Conservation (phyloP, 768 basidiomycete species). For the Amanita fuliginea region DNA sequence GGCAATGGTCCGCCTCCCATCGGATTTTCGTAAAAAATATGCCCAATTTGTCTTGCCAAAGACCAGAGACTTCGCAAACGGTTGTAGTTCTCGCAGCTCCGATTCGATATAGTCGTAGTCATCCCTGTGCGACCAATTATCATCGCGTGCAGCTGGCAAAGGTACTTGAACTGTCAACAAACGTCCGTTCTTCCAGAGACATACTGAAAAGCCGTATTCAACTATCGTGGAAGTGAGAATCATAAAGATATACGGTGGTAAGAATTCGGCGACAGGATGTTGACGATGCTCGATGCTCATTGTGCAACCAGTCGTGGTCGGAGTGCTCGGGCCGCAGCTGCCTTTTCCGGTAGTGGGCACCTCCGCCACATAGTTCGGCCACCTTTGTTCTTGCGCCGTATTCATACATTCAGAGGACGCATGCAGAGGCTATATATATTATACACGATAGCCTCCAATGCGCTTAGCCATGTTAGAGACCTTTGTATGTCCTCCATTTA, state of each 20-base stretch:
- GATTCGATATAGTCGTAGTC: neutral
- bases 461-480: too few relatives aligned
- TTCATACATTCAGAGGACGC: too few relatives aligned
- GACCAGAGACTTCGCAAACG: neutral
- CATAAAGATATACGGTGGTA: neutral
- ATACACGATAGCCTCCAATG: too few relatives aligned
- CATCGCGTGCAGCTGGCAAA: neutral
- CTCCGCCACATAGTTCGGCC: neutral
- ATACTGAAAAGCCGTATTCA: neutral
- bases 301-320: neutral
- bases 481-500: too few relatives aligned
- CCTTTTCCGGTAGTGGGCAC: too few relatives aligned
- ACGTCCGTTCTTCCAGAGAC: slow-evolving; percentile 1
- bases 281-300: neutral
- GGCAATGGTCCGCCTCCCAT: slow-evolving; percentile 17
- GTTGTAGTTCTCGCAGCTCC: neutral
- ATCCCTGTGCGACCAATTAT: neutral
- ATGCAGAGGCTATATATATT: too few relatives aligned
- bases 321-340: too few relatives aligned
- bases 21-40: slow-evolving; percentile 17
- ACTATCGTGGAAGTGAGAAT: too few relatives aligned
- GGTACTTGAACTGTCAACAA: slow-evolving; percentile 1
- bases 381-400: too few relatives aligned
- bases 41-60: slow-evolving; percentile 26
- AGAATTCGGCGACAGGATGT: neutral